These are phyloP conservation scores for Rugosomyces carneus DNA, from an alignment of 1,284 basidiomycete species.

Conservation along the genomic window DNA sequence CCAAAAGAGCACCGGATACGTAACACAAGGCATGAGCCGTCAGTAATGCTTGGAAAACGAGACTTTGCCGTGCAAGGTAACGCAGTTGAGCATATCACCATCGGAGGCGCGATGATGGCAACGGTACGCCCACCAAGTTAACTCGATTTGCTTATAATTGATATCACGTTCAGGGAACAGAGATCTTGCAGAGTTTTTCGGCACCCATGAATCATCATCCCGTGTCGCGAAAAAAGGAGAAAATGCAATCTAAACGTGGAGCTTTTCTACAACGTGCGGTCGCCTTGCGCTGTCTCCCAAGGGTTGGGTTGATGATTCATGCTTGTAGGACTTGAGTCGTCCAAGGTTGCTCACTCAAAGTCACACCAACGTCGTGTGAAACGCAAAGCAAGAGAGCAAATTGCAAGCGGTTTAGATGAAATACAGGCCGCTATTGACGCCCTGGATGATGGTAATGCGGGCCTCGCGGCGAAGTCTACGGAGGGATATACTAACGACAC, in stretches of 20 bases:
- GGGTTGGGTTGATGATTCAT: slow-evolving; percentile 2
- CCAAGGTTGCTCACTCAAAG: slow-evolving; percentile 63
- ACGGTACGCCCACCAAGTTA: slow-evolving; percentile 27
- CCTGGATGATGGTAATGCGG: slow-evolving; percentile 33
- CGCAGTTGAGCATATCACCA: slow-evolving; percentile 40
- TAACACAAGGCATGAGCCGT: slow-evolving; percentile 40
- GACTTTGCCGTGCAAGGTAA: slow-evolving; percentile 44
- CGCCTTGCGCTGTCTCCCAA: background rate
- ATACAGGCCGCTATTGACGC: slow-evolving; percentile 53
- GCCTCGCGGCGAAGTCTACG: background rate
- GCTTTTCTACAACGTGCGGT: slow-evolving; percentile 58
- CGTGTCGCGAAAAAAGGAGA: slow-evolving; percentile 62
- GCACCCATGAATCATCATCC: slow-evolving; percentile 19
- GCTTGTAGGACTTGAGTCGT: slow-evolving; percentile 48
- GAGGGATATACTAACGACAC: background rate
- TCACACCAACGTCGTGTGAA: slow-evolving; percentile 68
- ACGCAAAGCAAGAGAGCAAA: slow-evolving; percentile 63
- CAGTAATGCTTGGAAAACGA: slow-evolving; percentile 44
- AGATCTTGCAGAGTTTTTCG: slow-evolving; percentile 33
- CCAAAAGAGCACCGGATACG: slow-evolving; percentile 53
- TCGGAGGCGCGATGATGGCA: slow-evolving; percentile 32
- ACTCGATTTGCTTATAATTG: background rate
- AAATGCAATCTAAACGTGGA: slow-evolving; percentile 59
- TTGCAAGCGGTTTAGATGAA: slow-evolving; percentile 55
- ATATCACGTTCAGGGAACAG: slow-evolving; percentile 37